Conservation (phyloP, 2,329 filamentous ascomycete species). For the Colletotrichum salicis region DNA sequence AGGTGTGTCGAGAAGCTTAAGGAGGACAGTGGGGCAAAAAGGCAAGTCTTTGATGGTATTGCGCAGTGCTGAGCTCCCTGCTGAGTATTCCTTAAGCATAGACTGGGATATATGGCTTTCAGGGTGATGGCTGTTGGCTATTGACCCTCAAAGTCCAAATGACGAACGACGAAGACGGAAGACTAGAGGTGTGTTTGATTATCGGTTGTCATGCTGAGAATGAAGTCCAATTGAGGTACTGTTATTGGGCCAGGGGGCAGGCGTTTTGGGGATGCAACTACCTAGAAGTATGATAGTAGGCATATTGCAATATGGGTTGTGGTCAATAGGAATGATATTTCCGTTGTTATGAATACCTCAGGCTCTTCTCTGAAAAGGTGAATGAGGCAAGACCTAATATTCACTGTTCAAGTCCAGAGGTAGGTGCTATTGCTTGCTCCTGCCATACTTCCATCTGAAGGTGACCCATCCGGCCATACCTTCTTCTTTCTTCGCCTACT, state of each 20-base stretch:
- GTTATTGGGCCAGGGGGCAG: background rate
- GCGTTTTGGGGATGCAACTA: background rate
- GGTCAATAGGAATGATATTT: no score
- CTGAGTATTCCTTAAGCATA: background rate
- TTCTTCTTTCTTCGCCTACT: background rate
- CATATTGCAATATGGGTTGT: background rate
- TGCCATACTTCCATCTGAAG: background rate
- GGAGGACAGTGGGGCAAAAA: conserved; percentile 20
- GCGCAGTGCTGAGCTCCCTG: background rate
- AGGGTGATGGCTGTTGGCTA: background rate
- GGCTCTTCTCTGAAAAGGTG: background rate
- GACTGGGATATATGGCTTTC: background rate
- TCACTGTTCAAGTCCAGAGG: background rate
- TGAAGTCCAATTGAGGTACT: background rate
- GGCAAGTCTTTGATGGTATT: background rate
- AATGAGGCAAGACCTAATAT: background rate
- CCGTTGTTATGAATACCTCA: background rate
- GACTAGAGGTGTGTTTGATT: background rate
- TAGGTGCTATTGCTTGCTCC: background rate
- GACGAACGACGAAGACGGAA: no score
- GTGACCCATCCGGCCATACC: background rate
- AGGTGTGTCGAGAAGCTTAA: conserved; percentile 40
- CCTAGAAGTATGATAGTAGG: background rate
- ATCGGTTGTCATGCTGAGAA: background rate
- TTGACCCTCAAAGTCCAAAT: background rate